phyloP scores from a whole-genome alignment of 805 yeast genomes.

The Metahyphopichia silvanorum region DNA sequence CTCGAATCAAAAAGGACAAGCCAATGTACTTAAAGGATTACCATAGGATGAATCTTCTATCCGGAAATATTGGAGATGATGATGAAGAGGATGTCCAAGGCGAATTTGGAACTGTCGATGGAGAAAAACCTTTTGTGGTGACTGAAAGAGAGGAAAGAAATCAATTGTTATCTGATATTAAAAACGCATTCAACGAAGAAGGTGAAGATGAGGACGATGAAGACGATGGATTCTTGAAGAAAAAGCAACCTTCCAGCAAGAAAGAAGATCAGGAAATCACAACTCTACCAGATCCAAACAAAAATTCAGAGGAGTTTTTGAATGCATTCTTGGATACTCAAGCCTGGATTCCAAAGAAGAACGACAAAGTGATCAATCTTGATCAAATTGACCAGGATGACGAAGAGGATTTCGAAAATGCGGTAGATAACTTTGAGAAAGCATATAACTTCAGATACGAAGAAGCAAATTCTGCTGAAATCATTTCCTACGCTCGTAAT shows the following conservation, averaged over 20 bases:
- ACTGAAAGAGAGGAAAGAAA: slow-evolving; percentile 73
- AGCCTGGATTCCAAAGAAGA: slow-evolving; percentile 85
- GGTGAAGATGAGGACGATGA: slow-evolving; percentile 43
- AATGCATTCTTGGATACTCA: slow-evolving; percentile 67
- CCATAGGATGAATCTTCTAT: slow-evolving; percentile 78
- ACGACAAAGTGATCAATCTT: slow-evolving; percentile 53
- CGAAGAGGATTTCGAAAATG: slow-evolving; percentile 87
- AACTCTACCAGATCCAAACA: slow-evolving; percentile 55
- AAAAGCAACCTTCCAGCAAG: slow-evolving; percentile 39
- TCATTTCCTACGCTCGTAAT: slow-evolving; percentile 90
- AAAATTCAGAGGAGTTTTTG: slow-evolving; percentile 66
- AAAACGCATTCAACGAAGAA: slow-evolving; percentile 53
- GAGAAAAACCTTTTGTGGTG: slow-evolving; percentile 67
- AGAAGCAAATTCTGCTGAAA: slow-evolving; percentile 86
- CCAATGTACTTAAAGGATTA: slow-evolving; percentile 91
- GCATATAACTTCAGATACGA: slow-evolving; percentile 95
- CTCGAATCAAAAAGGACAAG: slow-evolving; percentile 27
- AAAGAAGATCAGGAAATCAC: slow-evolving; percentile 18
- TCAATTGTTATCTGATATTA: slow-evolving; percentile 73
- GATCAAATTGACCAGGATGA: slow-evolving; percentile 52
- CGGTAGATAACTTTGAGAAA: slow-evolving; percentile 85
- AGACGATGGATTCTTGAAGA: slow-evolving; percentile 54
- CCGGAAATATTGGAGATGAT: slow-evolving; percentile 57
- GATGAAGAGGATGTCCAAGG: slow-evolving; percentile 45
- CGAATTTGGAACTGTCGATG: slow-evolving; percentile 43